A percentile compares a stretch with the other conserved stretches of the same genome.
phyloP scores from a whole-genome alignment of 208 protist genomes.

The Trypanosoma rangeli region DNA sequence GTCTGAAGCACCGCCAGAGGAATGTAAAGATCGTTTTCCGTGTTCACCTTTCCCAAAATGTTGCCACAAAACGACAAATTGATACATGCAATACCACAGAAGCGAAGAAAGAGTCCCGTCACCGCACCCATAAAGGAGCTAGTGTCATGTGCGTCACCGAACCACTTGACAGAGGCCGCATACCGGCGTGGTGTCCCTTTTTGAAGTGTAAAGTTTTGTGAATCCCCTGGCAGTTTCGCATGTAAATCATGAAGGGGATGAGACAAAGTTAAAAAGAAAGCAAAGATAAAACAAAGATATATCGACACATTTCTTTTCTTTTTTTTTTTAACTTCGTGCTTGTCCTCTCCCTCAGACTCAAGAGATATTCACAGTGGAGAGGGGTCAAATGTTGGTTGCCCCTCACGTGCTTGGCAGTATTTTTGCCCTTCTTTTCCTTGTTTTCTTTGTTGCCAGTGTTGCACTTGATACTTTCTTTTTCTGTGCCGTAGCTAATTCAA shows the following conservation, averaged over 20 bases:
- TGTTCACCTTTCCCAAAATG: slow-evolving; percentile 42
- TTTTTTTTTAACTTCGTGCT: neutral
- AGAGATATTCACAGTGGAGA: neutral
- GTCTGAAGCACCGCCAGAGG: slow-evolving; percentile 10
- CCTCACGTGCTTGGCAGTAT: neutral
- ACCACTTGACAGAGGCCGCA: slow-evolving; percentile 62
- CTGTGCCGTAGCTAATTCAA: slow-evolving; percentile 4
- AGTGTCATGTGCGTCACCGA: slow-evolving; percentile 26
- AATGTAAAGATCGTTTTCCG: slow-evolving; percentile 51
- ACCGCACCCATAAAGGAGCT: slow-evolving; percentile 38
- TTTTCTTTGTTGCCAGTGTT: slow-evolving; percentile 3
- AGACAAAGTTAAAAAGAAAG: slow-evolving; percentile 5
- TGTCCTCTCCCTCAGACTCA: neutral
- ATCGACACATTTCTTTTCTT: slow-evolving; percentile 1
- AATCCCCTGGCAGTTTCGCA: neutral
- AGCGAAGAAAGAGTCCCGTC: slow-evolving; percentile 38
- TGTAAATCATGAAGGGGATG: neutral
- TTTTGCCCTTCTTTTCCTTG: slow-evolving; percentile 12
- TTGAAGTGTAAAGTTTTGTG: neutral
- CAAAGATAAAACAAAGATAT: neutral
- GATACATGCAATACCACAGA: slow-evolving; percentile 58
- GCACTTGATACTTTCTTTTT: neutral
- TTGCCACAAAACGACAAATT: slow-evolving; percentile 75
- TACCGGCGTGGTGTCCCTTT: slow-evolving; percentile 6
- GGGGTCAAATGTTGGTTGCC: neutral